These are phyloP conservation scores for Phanerochaete sordida DNA, from an alignment of 768 basidiomycete species.

Conservation along the genomic window DNA sequence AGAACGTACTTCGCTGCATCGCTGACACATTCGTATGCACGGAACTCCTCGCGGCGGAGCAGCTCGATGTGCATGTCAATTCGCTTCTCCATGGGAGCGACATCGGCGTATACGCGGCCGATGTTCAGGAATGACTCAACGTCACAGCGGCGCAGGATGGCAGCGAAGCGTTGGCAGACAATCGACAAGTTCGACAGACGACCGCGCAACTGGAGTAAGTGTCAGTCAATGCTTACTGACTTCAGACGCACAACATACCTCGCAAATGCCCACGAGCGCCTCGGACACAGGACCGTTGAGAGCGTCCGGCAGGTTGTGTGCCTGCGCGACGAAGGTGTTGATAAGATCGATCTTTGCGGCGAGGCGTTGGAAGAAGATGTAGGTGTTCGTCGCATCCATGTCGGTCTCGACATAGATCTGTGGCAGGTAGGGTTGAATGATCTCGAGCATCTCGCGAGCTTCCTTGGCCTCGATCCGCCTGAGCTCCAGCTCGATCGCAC, in stretches of 20 bases:
- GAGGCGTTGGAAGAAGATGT: conserved; percentile 90
- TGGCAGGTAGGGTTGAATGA: conserved; percentile 91
- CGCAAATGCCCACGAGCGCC: conserved; percentile 88
- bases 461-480: conserved; percentile 83
- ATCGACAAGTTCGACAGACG: conserved; percentile 77
- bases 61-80: conserved; percentile 90
- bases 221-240: not conserved
- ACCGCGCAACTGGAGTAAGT: conserved; percentile 64
- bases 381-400: conserved; percentile 82
- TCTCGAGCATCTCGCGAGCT: conserved; percentile 71
- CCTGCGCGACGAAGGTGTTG: conserved; percentile 75
- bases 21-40: conserved; percentile 88
- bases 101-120: conserved; percentile 80
- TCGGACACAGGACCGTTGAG: conserved; percentile 83
- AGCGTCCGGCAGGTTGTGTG: conserved; percentile 80
- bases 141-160: conserved; percentile 75
- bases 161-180: conserved; percentile 87
- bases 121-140: conserved; percentile 83
- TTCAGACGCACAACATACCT: conserved; percentile 43
- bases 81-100: conserved; percentile 84
- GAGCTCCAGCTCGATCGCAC: conserved; percentile 86
- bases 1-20: conserved; percentile 88
- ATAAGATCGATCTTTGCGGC: conserved; percentile 86
- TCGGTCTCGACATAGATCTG: conserved; percentile 89
- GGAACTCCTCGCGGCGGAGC: conserved; percentile 84